Percentiles rank a stretch among this genome's conserved stretches.
These are phyloP conservation scores for Solanum arcanum DNA, from an alignment of 257 asterid species.

Conservation along the genomic window DNA sequence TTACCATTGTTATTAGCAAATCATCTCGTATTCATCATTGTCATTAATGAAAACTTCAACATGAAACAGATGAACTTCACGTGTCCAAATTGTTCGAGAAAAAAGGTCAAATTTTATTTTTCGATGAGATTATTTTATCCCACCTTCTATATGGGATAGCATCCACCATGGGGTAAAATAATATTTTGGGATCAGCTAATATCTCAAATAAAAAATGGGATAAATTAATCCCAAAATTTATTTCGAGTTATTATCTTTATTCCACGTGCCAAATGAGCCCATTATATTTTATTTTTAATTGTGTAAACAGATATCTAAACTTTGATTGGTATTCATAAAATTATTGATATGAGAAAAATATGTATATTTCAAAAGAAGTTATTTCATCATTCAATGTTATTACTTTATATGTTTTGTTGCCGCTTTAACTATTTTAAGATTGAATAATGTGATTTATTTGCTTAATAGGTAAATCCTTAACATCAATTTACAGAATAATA, in stretches of 20 bases:
- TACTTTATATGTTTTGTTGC: neutral
- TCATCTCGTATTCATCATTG: neutral
- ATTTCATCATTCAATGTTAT: neutral
- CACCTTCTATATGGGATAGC: neutral
- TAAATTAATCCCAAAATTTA: no score
- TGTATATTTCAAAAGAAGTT: neutral
- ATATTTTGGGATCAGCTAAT: no score
- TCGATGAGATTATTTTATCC: neutral
- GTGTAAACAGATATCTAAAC: neutral
- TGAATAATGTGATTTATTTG: neutral
- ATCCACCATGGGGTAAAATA: neutral
- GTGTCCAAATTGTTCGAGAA: neutral
- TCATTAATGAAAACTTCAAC: conserved; percentile 20
- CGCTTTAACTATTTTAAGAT: neutral
- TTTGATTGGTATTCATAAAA: neutral
- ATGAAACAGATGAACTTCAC: neutral
- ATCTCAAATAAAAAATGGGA: neutral
- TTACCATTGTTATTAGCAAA: neutral
- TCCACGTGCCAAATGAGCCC: neutral
- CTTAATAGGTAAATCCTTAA: neutral
- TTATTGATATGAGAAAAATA: neutral
- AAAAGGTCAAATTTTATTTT: neutral
- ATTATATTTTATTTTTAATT: neutral
- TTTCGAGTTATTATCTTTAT: neutral
- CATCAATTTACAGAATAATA: neutral